Base-by-base conservation (phyloP, 2,329 filamentous ascomycete species). In the Arthroderma sp. region DNA sequence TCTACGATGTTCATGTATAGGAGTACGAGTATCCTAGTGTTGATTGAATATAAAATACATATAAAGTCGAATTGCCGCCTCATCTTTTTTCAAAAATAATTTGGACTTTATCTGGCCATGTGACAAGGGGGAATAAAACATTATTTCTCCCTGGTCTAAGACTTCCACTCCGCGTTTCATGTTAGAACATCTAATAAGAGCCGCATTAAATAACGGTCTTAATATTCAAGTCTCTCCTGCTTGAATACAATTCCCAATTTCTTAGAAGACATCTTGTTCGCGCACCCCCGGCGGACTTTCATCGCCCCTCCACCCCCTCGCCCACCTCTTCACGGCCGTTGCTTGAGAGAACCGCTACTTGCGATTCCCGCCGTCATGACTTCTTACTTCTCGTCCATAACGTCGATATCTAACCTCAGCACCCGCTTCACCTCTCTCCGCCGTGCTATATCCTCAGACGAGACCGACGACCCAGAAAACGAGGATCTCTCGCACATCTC, bases 401-500 rank as follows among this genome's bases (percentile, higher is more conserved):
- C 67, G 6, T 67, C 69, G 17, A 70, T 80, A 76, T 73, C 82
- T 72, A 65, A 76, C 71, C 63, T 82, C 70, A 63, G 81, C 73
- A 67, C 79, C 47, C 76, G 78, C 56, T 81, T 83, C 71, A 81
- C 76, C 68, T 77, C 77, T 49, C 73, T 83, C 56, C 79, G 80
- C 39, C 78, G 72, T 25, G 70, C 70, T 43, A 72, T 74, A 62
- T 70, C 69, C 28, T 66, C 70, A 9, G 71, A 74, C 58, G 72
- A 74, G 61, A 66, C 64, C 38, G 72, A 74, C 61, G 72, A 74
- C 63, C 71, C 74, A 1, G 74, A 76, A 41, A 70, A 74, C 60
- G 75, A 94, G 73, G 91, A 97, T 75, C 89, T 95, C 75, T 94
- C 90, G 2, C 90, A 97, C 76, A 87, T 97, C 67, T 94, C 88